Conservation (phyloP, 371 early-diverging fungal species). For the Mortierella sp. region DNA sequence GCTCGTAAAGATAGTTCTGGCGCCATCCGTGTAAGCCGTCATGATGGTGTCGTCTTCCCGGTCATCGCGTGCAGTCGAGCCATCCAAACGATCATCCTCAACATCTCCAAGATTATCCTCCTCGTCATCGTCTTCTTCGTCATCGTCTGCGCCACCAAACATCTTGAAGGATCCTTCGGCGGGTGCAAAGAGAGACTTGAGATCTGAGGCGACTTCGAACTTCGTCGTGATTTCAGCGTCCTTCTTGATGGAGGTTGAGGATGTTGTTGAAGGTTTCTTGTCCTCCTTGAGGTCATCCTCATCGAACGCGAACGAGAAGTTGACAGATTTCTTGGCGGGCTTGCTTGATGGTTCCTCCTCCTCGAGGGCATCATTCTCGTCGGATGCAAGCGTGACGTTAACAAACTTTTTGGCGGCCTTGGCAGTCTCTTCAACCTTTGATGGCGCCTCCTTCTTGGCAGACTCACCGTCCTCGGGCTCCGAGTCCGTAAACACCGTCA, state of each 20-base stretch:
- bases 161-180: conserved; percentile 64
- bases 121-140: conserved; percentile 40
- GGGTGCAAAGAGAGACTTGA: conserved; percentile 71
- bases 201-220: conserved; percentile 51
- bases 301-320: conserved; percentile 49
- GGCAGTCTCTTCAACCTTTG: conserved; percentile 19
- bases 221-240: conserved; percentile 15
- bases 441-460: neutral
- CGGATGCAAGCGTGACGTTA: conserved; percentile 41
- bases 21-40: conserved; percentile 35
- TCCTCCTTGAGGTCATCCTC: conserved; percentile 27
- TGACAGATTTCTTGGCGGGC: conserved; percentile 42
- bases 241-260: conserved; percentile 8
- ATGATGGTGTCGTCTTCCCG: conserved; percentile 31
- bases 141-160: conserved; percentile 64
- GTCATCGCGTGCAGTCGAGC: conserved; percentile 14
- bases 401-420: conserved; percentile 36
- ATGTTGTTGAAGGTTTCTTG: neutral
- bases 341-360: conserved; percentile 10
- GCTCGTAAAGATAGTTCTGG: conserved; percentile 35
- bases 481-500: conserved; percentile 22
- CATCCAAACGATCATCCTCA: conserved; percentile 39
- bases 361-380: conserved; percentile 18
- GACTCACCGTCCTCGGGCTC: conserved; percentile 9
- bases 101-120: conserved; percentile 25